phyloP scores from a whole-genome alignment of 305 asterid species.

The Solanum hybrid region DNA sequence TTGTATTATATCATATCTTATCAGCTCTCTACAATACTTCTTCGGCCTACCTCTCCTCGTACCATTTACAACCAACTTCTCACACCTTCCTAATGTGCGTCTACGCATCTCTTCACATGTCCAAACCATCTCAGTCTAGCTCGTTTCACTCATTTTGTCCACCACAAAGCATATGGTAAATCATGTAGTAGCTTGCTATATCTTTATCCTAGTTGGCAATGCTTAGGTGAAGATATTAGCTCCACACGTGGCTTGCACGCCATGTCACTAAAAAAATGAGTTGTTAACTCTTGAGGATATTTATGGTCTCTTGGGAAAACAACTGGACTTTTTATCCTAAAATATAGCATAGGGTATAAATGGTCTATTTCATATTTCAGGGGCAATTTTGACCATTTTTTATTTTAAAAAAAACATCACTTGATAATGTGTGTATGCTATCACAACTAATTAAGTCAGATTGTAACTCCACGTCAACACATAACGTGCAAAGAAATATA shows the following conservation, averaged over 20 bases:
- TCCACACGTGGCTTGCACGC: not conserved
- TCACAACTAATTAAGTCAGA: no score
- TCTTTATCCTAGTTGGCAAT: not conserved
- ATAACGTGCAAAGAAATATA: no score
- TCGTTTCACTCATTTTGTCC: not conserved
- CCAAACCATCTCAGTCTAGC: not conserved
- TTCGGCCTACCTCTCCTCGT: not conserved
- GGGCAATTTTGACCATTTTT: no score
- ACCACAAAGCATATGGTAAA: not conserved
- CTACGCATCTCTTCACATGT: not conserved
- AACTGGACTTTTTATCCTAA: no score
- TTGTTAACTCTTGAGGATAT: no score
- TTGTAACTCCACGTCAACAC: not conserved
- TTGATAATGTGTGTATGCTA: not conserved
- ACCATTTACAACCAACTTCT: not conserved
- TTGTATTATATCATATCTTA: not conserved
- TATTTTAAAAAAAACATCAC: not conserved
- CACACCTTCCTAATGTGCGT: not conserved
- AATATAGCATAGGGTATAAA: no score
- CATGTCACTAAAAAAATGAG: not conserved
- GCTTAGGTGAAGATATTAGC: not conserved
- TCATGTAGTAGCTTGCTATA: not conserved
- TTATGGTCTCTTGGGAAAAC: no score
- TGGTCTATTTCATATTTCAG: no score
- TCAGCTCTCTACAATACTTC: not conserved